Base-by-base conservation (phyloP, 108 stramenopile species). In the Thalassiosira profunda region DNA sequence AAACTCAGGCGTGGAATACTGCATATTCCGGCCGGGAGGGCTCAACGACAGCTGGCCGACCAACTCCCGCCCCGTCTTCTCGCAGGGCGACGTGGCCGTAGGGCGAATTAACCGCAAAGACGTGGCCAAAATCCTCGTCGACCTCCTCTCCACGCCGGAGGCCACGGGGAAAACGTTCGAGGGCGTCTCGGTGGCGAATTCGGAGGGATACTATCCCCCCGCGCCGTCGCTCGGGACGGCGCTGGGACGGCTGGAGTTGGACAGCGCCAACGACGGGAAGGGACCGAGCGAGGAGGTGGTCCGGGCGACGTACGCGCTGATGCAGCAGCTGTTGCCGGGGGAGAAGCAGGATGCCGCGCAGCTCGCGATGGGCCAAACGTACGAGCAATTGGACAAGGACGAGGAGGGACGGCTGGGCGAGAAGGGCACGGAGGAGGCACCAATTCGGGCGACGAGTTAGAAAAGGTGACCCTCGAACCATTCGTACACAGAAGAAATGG, bases 151-250 rank as follows among this genome's bases (percentile, higher is more conserved):
- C 4, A 69, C 80, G 14, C 79, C 79, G n/a, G 86, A 90, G 55
- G 92, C 94, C n/a, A 82, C 82, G 7, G 86, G 87, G 1, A 97
- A 97, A 73, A 97, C 97, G 23, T 96, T 97, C 72, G 97, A 97
- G 76, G 92, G 82, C 8, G 44, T 91, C 17, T 68, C 86, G 11
- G 40, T 97, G 30, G 86, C 86, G 29, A 89, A 90, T 33, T 77
- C 76, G 1, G 67, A 77, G 8, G 76, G 76, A 20, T 77, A 70
- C 17, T 95, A 95, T 61, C 88, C 86, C n/a, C 82, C 86, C 5
- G 74, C 88, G 1, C 9, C 34, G 1, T 37, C 56, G 1, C 70
- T 90, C 31, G 74, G 51, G 0, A 48, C 77, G 3, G 87, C 86
- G 10, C 57, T 92, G 56, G 42, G 45, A 23, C 34, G 78, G 35